Evolutionary conservation across 2,329 filamentous ascomycete genomes (phyloP), one percentile per base, ranked within the genome.

Genomic region (Ophiostoma fasciatum): DNA sequence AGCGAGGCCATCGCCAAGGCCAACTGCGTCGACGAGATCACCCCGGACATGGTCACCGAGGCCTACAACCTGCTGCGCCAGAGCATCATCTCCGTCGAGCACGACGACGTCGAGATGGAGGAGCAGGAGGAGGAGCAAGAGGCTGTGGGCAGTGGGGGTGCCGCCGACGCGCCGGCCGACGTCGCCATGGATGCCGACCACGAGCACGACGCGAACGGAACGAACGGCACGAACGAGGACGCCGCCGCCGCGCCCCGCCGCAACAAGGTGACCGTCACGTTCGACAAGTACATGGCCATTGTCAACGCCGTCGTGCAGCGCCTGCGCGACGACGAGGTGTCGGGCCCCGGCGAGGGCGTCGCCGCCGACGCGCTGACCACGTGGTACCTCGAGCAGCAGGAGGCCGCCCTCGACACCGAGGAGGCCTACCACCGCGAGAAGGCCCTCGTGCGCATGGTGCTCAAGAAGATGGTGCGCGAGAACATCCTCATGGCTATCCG

Each of bases 1-100:
- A 88, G 81, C 37, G 90, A 98, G 58, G 90, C 90, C n/a, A 94
- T 98, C 46, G 90, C 90, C 40, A 96, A 96, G 59, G 84, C 85
- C 40, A 96, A 94, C 54, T 98, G 90, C 53, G 84, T 94, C 12
- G 82, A 88, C 49, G 85, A 94, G 44, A 81, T 98, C 42, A 77
- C 76, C 0, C 69, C 81, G 2, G 71, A 73, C 0, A 93, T 96
- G 58, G 90, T 98, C 13, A 71, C 80, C 28, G 90, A 98, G 58
- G 90, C 88, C 0, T 96, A 80, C 57, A 84, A 90, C 48, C 70
- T 98, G 9, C 71, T 98, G 11, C 70, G 85, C 28, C 87, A 94
- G 59, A 90, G 82, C 56, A 98, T 98, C 54, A 94, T 98, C 49
- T 90, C 82, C 2, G 90, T 98, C 19, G 90, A 98, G 59, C 90